These are phyloP conservation scores for Mycosarcoma maydis DNA, from an alignment of 1,284 basidiomycete species.

Conservation along the genomic window DNA sequence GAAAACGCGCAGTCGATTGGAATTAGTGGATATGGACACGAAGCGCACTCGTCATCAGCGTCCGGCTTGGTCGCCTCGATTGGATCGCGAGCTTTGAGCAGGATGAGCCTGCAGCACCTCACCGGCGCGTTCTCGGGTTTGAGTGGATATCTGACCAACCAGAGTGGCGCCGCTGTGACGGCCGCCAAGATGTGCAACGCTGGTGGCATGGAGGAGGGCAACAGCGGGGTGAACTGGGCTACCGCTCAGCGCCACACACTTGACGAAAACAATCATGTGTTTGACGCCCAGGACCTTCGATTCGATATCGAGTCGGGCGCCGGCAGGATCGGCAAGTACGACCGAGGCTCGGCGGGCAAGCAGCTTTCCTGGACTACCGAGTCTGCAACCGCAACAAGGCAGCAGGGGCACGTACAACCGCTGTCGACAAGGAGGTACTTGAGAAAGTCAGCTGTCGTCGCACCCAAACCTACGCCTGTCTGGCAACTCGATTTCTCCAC, in stretches of 20 bases:
- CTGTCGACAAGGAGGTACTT: slow-evolving; percentile 16
- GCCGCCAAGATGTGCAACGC: slow-evolving; percentile 50
- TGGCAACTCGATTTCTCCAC: slow-evolving; percentile 41
- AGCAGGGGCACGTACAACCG: background rate
- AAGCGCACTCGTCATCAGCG: slow-evolving; percentile 13
- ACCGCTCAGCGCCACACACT: background rate
- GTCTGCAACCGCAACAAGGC: background rate
- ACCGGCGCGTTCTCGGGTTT: slow-evolving; percentile 53
- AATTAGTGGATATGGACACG: slow-evolving; percentile 14
- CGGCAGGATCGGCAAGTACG: background rate
- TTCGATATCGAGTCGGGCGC: slow-evolving; percentile 14
- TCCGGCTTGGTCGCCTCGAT: slow-evolving; percentile 29
- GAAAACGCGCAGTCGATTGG: background rate
- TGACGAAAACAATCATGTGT: slow-evolving; percentile 4
- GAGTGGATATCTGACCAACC: slow-evolving; percentile 50
- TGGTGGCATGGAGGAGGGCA: slow-evolving; percentile 1
- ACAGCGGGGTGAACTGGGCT: background rate
- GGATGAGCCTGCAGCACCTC: slow-evolving; percentile 50
- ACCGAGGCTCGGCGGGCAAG: background rate
- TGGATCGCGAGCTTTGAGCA: slow-evolving; percentile 39
- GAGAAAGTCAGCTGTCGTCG: slow-evolving; percentile 6
- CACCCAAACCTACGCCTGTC: slow-evolving; percentile 26
- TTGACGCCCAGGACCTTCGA: background rate
- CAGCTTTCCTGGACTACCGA: slow-evolving; percentile 1
- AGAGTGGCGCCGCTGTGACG: slow-evolving; percentile 30